Evolutionary conservation across 768 basidiomycete genomes (phyloP).

Genomic region (Rhodotorula sphaerocarpa): DNA sequence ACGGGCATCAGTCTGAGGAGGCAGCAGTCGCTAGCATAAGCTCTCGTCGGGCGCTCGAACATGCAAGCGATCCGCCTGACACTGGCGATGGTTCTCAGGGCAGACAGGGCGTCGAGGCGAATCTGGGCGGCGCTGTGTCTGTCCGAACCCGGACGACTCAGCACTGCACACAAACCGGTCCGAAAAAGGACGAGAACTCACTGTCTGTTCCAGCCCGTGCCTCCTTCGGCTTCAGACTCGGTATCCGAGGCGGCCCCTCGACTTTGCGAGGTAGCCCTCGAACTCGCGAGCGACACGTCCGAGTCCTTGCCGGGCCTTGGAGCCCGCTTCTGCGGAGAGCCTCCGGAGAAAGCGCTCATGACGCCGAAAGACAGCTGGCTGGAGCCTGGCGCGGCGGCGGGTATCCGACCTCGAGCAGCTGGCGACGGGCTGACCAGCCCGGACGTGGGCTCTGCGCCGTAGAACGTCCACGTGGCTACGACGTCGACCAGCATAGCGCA

Average conservation of each 20-base stretch:
- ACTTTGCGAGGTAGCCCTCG: neutral
- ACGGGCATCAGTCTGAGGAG: neutral
- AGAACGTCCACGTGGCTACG: constrained; percentile 13
- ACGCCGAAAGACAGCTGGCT: constrained; percentile 19
- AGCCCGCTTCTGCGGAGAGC: neutral
- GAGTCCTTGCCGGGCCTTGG: neutral
- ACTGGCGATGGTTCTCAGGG: neutral
- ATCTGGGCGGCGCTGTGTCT: constrained; percentile 6
- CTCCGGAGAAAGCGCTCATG: constrained; percentile 16
- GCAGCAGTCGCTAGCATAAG: neutral
- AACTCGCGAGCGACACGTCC: neutral
- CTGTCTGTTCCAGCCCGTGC: neutral
- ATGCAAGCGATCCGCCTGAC: too few relatives aligned
- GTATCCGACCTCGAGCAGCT: neutral
- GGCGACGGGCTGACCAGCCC: neutral
- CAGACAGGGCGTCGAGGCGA: constrained; percentile 23
- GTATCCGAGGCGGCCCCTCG: neutral
- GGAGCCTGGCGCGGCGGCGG: neutral
- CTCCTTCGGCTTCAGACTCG: constrained; percentile 13
- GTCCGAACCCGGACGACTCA: too few relatives aligned
- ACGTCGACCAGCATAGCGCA: neutral
- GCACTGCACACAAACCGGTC: rapidly evolving
- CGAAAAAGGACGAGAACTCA: neutral
- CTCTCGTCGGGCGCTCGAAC: too few relatives aligned
- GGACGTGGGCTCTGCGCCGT: neutral